Evolutionary conservation across 352 stramenopile genomes (phyloP).

Genomic region (Globisporangium lucens): DNA sequence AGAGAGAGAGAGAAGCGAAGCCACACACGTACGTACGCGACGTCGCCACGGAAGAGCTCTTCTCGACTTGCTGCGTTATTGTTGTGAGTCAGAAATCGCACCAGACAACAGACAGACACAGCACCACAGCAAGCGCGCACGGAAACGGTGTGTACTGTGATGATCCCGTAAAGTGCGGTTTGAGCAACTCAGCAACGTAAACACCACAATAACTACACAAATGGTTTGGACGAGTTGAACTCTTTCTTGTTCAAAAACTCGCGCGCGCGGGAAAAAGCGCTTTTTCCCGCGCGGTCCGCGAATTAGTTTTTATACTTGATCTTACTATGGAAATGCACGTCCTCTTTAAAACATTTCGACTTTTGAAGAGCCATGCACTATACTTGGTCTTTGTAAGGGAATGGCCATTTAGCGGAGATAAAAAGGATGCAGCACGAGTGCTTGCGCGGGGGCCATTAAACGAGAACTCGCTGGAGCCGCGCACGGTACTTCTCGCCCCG

Average conservation of each 20-base stretch:
- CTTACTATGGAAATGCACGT: no score
- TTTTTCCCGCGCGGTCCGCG: no score
- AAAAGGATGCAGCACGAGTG: no score
- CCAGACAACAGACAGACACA: background rate
- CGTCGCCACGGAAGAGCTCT: background rate
- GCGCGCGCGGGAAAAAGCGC: no score
- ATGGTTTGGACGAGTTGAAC: no score
- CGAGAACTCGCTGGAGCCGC: slow-evolving; percentile 33
- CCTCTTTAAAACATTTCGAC: no score
- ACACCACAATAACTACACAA: no score
- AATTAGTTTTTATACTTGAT: no score
- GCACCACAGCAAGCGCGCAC: background rate
- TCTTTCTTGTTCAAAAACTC: background rate
- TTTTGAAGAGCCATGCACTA: no score
- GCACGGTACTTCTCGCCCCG: slow-evolving; percentile 20
- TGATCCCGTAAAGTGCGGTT: background rate
- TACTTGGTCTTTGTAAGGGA: no score
- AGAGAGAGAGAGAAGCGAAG: background rate
- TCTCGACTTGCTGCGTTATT: background rate
- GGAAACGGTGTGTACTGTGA: background rate
- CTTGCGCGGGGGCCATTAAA: slow-evolving; percentile 30
- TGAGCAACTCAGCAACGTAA: background rate
- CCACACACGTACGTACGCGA: slow-evolving; percentile 2
- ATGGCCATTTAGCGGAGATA: no score
- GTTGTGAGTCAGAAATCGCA: background rate